Base-by-base conservation (phyloP, 140 eudicot species). In the Artemisia princeps region DNA sequence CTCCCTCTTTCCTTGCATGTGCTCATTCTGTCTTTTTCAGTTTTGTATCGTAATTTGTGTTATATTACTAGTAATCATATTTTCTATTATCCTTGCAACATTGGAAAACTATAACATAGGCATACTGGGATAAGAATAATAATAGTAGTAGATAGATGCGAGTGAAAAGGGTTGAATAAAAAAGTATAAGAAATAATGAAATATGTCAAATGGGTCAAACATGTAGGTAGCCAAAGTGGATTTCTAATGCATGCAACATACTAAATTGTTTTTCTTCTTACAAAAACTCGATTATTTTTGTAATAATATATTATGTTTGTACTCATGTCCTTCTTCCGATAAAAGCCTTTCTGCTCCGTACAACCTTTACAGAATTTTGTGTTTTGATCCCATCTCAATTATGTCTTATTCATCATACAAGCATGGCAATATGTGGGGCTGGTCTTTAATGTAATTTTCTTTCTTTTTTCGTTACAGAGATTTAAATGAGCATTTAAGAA, bases 401-500 rank as follows among this genome's bases (percentile, higher is more conserved):
- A 8, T 9, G 62, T 56, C 62, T 56, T 22, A 13, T 30, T 60
- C 65, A 28, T 59, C 64, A 59, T 59, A 59, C 8, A 33, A 26
- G 30, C 33, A 19, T 60, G 30, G 15, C 51, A 9, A 6, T 33
- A n/a, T 55, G 33, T 70, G 22, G 48, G 14, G 16, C 8, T 65
- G 28, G 5, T 55, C 23, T 2, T 55, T 9, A 20, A 20, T 26
- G 15, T 44, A 22, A 60, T 26, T 50, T n/a, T 67, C 22, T 60
- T 49, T 59, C 2, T 2, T 49, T 67, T 74, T 16, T 53, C 16
- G 20, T 37, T 71, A 60, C 95, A 90, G 95, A 72, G 97, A 90
- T 75, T 68, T 90, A 72, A 84, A 78, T 62, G 95, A 90, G 64
- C 90, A 90, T 73, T 68, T 83, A 69, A 83, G 87, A 65, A 78